Evolutionary conservation across 2,329 filamentous ascomycete genomes (phyloP).

Genomic region (Endoconidiophora polonica): DNA sequence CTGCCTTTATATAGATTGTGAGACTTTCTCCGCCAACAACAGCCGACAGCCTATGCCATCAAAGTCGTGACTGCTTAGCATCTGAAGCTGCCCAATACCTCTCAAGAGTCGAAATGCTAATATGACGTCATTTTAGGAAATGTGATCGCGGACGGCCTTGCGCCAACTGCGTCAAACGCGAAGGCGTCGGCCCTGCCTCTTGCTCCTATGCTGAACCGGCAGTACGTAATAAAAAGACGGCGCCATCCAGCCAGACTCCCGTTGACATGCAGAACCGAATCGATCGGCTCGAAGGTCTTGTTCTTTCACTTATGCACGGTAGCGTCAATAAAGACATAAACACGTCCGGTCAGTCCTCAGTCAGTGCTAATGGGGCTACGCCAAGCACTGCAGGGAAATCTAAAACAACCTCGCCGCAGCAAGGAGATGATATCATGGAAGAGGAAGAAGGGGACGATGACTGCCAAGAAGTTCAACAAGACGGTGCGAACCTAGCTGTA

Average conservation of each 20-base stretch:
- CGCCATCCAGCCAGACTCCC: slow-evolving; percentile 44
- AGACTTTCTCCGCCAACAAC: not conserved
- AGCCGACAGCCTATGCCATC: not conserved
- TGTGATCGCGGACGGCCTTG: slow-evolving; percentile 85
- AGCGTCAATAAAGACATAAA: slow-evolving; percentile 38
- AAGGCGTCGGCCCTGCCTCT: slow-evolving; percentile 61
- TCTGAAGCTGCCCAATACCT: not conserved
- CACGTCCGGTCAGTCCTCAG: slow-evolving; percentile 12
- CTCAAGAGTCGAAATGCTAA: not conserved
- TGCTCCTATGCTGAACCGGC: slow-evolving; percentile 69
- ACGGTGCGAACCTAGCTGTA: slow-evolving; percentile 35
- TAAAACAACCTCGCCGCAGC: slow-evolving; percentile 1
- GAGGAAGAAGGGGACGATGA: slow-evolving; percentile 20
- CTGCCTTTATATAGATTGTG: slow-evolving; percentile 10
- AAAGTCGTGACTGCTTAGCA: not conserved
- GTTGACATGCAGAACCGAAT: slow-evolving; percentile 99
- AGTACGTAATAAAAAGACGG: slow-evolving; percentile 53
- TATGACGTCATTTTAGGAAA: slow-evolving; percentile 39
- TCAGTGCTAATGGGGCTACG: not conserved
- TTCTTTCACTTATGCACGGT: slow-evolving; percentile 86
- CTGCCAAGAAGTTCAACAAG: slow-evolving; percentile 22
- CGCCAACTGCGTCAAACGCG: slow-evolving; percentile 86
- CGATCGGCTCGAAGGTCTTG: slow-evolving; percentile 80
- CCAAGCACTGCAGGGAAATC: slow-evolving; percentile 4
- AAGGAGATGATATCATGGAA: slow-evolving; percentile 12